Evolutionary conservation across 345 rosid genomes (phyloP).

Genomic region (Melaleuca quinquenervia): DNA sequence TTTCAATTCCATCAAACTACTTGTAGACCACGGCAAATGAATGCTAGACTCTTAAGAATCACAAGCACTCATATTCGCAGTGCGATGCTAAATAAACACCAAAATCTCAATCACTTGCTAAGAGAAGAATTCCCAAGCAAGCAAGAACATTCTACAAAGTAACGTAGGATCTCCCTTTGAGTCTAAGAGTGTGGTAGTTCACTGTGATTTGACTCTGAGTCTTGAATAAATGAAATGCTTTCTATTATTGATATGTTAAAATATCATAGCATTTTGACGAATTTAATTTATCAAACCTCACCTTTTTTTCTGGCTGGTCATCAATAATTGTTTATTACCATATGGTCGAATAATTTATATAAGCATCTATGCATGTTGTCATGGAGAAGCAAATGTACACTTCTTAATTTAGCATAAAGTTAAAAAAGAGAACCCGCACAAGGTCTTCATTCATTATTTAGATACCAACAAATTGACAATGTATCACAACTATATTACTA

Average conservation of each 20-base stretch:
- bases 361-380: too few species aligned
- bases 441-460: neutral
- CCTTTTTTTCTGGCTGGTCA: neutral
- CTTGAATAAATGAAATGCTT: neutral
- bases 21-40: neutral
- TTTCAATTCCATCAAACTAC: neutral
- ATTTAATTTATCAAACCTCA: neutral
- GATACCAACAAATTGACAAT: neutral
- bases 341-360: neutral
- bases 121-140: neutral
- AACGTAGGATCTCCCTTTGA: neutral
- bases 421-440: neutral
- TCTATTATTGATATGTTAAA: too few species aligned
- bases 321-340: neutral
- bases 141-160: neutral
- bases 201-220: neutral
- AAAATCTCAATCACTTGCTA: neutral
- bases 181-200: neutral
- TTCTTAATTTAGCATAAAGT: neutral
- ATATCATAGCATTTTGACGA: neutral
- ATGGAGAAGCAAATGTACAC: neutral
- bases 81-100: neutral
- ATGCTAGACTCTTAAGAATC: neutral
- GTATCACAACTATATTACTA: neutral
- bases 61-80: neutral